Evolutionary conservation across 768 basidiomycete genomes (phyloP).

Genomic region (Crucibulum laeve): DNA sequence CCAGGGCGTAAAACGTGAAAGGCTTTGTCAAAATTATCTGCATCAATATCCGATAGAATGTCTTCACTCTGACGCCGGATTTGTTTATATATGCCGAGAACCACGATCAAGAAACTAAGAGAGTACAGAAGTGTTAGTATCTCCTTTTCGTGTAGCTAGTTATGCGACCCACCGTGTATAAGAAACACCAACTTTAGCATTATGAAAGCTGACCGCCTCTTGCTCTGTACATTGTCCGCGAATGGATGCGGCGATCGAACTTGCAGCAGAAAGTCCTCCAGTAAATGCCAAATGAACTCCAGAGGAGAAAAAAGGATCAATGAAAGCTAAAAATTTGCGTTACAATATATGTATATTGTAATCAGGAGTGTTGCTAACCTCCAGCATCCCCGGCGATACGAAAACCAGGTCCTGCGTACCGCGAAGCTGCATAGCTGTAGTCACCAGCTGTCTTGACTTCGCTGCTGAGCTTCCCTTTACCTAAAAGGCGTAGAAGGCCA

Average conservation of each 20-base stretch:
- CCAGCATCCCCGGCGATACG: conserved; percentile 28
- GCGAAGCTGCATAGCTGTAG: conserved; percentile 20
- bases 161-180: background rate
- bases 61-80: background rate
- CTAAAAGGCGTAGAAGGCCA: conserved; percentile 18
- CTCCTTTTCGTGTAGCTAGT: background rate
- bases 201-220: background rate
- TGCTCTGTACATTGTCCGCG: background rate
- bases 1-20: background rate
- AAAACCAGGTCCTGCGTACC: conserved; percentile 20
- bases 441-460: conserved; percentile 17
- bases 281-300: background rate
- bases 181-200: background rate
- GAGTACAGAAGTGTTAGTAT: background rate
- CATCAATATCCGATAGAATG: background rate
- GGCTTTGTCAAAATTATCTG: conserved; percentile 1
- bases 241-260: background rate
- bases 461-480: conserved; percentile 16
- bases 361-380: conserved; percentile 12
- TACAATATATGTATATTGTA: background rate
- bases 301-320: background rate
- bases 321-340: background rate
- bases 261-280: background rate
- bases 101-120: background rate
- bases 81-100: background rate